Evolutionary conservation across 2,329 filamentous ascomycete genomes (phyloP).

Genomic region (Clonostachys byssicola): DNA sequence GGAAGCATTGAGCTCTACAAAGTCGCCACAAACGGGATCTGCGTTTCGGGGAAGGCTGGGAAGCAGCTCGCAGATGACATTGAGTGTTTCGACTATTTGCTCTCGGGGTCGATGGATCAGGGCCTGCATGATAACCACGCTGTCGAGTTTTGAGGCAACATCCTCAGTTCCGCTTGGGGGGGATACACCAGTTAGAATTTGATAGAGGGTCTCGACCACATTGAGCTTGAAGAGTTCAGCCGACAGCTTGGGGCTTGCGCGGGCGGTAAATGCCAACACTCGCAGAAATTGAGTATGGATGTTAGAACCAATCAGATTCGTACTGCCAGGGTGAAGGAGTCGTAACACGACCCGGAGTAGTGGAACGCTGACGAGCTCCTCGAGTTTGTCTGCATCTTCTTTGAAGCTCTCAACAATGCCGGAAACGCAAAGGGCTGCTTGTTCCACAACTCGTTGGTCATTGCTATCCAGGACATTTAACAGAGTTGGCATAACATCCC

Average conservation of each 20-base stretch:
- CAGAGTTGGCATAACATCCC: conserved; percentile 94
- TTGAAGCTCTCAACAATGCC: conserved; percentile 97
- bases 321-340: conserved; percentile 86
- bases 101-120: conserved; percentile 93
- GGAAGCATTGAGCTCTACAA: conserved; percentile 26
- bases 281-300: conserved; percentile 96
- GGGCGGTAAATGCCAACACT: conserved; percentile 84
- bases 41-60: conserved; percentile 63
- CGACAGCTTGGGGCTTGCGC: conserved; percentile 81
- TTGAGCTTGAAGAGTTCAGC: conserved; percentile 93
- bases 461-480: conserved; percentile 86
- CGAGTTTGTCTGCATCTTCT: conserved; percentile 79
- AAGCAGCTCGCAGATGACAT: conserved; percentile 93
- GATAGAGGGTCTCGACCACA: conserved; percentile 94
- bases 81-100: conserved; percentile 94
- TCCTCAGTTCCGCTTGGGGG: conserved; percentile 77
- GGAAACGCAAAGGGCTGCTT: conserved; percentile 92
- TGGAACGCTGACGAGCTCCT: conserved; percentile 86
- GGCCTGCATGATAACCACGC: conserved; percentile 97
- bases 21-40: conserved; percentile 35
- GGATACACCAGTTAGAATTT: conserved; percentile 93
- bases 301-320: conserved; percentile 88
- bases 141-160: conserved; percentile 83
- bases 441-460: conserved; percentile 95
- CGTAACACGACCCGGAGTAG: conserved; percentile 81